Percentiles rank a stretch among this genome's conserved stretches.
Conservation (phyloP, 352 stramenopile genomes). For the Phytophthora nicotianae region DNA sequence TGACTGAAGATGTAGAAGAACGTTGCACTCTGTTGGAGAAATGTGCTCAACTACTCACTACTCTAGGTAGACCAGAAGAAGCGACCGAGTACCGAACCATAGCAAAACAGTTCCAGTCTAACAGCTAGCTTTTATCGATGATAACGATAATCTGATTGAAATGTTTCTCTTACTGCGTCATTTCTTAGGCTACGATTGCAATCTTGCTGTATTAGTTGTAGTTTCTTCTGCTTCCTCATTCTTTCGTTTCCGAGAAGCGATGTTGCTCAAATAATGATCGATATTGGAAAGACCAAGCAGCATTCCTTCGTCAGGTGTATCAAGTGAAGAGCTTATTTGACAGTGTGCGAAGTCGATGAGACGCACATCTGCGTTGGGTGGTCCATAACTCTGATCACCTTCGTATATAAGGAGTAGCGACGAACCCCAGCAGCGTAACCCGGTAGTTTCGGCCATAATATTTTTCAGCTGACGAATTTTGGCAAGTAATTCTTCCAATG, state of each 20-base stretch:
- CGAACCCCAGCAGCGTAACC: slow-evolving; percentile 76
- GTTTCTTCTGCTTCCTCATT: slow-evolving; percentile 3
- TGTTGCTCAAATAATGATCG: slow-evolving; percentile 43
- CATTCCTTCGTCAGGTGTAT: slow-evolving; percentile 64
- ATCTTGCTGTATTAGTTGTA: slow-evolving; percentile 2
- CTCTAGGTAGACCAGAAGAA: slow-evolving; percentile 70
- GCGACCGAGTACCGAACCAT: slow-evolving; percentile 70
- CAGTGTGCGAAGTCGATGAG: slow-evolving; percentile 85
- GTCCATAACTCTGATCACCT: slow-evolving; percentile 44
- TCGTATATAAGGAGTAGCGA: slow-evolving; percentile 83
- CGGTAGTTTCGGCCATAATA: slow-evolving; percentile 47
- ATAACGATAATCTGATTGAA: slow-evolving; percentile 16
- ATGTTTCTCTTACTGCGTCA: slow-evolving; percentile 4
- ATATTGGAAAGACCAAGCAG: slow-evolving; percentile 73
- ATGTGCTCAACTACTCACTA: slow-evolving; percentile 69
- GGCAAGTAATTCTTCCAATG: slow-evolving; percentile 44
- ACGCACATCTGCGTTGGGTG: slow-evolving; percentile 48
- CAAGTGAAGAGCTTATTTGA: slow-evolving; percentile 61
- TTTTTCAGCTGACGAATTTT: slow-evolving; percentile 55
- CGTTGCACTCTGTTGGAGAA: slow-evolving; percentile 60
- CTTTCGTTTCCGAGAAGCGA: slow-evolving; percentile 33
- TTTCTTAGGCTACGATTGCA: slow-evolving; percentile 17
- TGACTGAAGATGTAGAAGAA: slow-evolving; percentile 41
- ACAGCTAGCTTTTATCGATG: slow-evolving; percentile 10
- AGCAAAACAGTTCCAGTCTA: slow-evolving; percentile 47